Conservation (phyloP, 2,329 filamentous ascomycete species). For the Fusarium staphyleae region DNA sequence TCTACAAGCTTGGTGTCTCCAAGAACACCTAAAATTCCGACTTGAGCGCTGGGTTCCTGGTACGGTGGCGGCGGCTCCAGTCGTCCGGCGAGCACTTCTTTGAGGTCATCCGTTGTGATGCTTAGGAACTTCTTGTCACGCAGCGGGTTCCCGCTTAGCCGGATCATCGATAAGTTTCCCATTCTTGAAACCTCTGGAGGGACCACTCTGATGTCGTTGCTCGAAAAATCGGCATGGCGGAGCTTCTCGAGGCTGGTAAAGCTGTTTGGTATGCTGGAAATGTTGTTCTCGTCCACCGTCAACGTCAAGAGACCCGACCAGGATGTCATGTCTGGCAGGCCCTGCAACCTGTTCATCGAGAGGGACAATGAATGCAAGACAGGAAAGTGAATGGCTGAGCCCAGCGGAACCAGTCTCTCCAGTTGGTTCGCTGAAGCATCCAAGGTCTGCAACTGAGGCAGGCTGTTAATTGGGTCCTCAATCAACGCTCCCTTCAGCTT, state of each 20-base stretch:
- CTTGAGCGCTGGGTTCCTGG: conserved; percentile 42
- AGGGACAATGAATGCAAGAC: conserved; percentile 76
- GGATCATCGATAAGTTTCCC: conserved; percentile 76
- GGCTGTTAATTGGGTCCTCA: conserved; percentile 61
- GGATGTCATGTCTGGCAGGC: conserved; percentile 74
- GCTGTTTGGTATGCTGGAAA: conserved; percentile 77
- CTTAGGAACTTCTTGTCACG: conserved; percentile 85
- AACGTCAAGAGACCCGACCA: conserved; percentile 79
- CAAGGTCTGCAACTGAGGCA: conserved; percentile 74
- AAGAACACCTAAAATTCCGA: conserved; percentile 31
- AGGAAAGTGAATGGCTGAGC: conserved; percentile 67
- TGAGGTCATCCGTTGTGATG: conserved; percentile 82
- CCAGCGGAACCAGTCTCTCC: conserved; percentile 56
- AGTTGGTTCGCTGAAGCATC: conserved; percentile 82
- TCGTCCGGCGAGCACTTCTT: conserved; percentile 72
- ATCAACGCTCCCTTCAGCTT: conserved; percentile 77
- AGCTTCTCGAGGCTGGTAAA: conserved; percentile 73
- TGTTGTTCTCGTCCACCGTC: conserved; percentile 80
- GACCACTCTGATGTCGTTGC: conserved; percentile 80
- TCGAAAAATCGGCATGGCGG: conserved; percentile 80
- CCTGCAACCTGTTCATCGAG: conserved; percentile 80
- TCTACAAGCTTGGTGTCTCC: conserved; percentile 31
- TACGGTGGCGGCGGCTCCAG: conserved; percentile 64
- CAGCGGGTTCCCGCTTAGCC: conserved; percentile 87
- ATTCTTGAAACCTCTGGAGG: conserved; percentile 81